A percentile compares a stretch with the other conserved stretches of the same genome.
These are phyloP conservation scores for Leishmania mexicana DNA, from an alignment of 208 protist species.

Conservation along the genomic window DNA sequence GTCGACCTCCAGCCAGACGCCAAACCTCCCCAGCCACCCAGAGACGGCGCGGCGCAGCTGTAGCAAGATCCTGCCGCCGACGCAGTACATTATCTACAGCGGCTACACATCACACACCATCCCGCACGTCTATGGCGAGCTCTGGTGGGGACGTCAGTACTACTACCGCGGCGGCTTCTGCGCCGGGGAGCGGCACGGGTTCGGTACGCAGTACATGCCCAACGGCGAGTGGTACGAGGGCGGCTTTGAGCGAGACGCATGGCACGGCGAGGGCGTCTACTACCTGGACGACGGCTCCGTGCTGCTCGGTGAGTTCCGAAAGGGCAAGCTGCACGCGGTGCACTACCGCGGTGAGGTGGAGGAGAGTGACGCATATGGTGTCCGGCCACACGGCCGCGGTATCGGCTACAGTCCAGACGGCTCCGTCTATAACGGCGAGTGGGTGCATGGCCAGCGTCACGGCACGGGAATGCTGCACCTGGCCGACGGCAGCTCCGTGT, in stretches of 20 bases:
- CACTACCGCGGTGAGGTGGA: conserved; percentile 82
- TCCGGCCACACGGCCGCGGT: conserved; percentile 66
- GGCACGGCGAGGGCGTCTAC: conserved; percentile 71
- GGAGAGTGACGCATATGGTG: conserved; percentile 20
- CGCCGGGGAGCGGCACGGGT: conserved; percentile 61
- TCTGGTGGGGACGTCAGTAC: conserved; percentile 69
- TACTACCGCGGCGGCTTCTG: conserved; percentile 76
- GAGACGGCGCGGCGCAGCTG: not conserved
- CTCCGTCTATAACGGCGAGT: conserved; percentile 86
- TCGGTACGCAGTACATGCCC: conserved; percentile 58
- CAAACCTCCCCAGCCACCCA: not conserved
- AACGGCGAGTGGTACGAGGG: conserved; percentile 80
- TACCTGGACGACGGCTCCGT: conserved; percentile 68
- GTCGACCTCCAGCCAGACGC: not conserved
- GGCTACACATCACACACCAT: conserved; percentile 68
- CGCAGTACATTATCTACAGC: conserved; percentile 65
- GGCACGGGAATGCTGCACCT: conserved; percentile 72
- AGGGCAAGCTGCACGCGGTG: conserved; percentile 40
- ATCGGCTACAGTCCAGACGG: conserved; percentile 41
- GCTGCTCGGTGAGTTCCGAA: conserved; percentile 59
- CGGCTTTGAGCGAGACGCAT: conserved; percentile 54
- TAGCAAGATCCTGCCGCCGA: conserved; percentile 9
- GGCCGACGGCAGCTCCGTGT: conserved; percentile 47
- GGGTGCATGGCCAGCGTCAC: conserved; percentile 67
- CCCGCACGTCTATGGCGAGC: conserved; percentile 79